Base-by-base conservation (phyloP, 1,139 yeast genomes). In the Debaryomycetaceae sp. region DNA sequence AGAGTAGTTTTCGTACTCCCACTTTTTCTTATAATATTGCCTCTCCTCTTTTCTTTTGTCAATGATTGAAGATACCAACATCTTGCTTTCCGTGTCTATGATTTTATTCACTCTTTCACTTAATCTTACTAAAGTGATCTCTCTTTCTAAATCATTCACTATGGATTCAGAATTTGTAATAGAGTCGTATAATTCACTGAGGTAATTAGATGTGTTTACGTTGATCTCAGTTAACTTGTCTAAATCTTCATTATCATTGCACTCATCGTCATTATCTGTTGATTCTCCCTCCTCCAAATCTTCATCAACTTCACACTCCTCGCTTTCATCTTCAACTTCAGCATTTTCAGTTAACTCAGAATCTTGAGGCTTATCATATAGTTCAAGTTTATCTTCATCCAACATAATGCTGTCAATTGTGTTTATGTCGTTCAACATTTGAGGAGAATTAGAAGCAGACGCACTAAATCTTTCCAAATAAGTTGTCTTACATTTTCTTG, bases 1-100 rank as follows among this genome's bases (percentile, higher is more conserved):
- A 6, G 61, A 57, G 62, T 87, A 86, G 9, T 68, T 67, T 40
- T 81, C 84, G 55, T 86, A 86, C 46, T 68, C 53, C 78, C 78
- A 72, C 38, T 66, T 70, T 30, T 61, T 53, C 24, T 53, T 49
- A 33, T 70, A 56, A 43, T 52, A 63, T 26, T 50, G 49, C 45
- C 67, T 67, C 37, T 64, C 63, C 39, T 67, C 67, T 17, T 52
- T 41, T 34, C 74, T 53, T 42, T 67, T 66, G 22, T 50, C 49
- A 13, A 65, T 65, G 29, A 72, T 67, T 4, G 68, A 48, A 18
- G 52, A 48, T 39, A 63, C 56, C 39, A 72, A 56, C 30, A 50
- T 58, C 39, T 61, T 61, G 46, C 68, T 56, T 44, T 71, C 75
- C 18, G 54, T 49, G 17, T 61, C 67, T 26, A 71, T 60, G 35